These are phyloP conservation scores for Porphyra umbilicalis DNA, from an alignment of 31 red algal species.

Conservation along the genomic window DNA sequence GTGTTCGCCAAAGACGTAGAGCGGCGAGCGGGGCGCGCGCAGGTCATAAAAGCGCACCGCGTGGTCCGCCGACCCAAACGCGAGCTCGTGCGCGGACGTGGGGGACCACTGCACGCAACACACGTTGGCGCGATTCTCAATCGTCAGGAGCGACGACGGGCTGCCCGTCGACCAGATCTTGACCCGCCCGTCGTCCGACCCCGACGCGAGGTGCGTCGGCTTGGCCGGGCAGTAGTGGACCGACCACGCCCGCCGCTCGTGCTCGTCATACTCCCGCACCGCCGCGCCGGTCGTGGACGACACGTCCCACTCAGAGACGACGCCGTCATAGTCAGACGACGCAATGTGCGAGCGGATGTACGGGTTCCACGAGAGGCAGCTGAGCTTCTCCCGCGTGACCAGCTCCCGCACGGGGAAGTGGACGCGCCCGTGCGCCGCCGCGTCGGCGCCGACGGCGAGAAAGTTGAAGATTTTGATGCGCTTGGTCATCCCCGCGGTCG, in stretches of 20 bases:
- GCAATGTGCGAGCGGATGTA: conserved; percentile 75
- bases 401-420: conserved; percentile 91
- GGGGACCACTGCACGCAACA: conserved; percentile 92
- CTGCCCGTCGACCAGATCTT: conserved; percentile 78
- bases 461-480: conserved; percentile 97
- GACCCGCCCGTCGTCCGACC: conserved; percentile 82
- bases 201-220: conserved; percentile 65
- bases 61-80: conserved; percentile 76
- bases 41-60: conserved; percentile 84
- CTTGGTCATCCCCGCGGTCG: conserved; percentile 80
- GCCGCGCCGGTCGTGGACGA: conserved; percentile 10
- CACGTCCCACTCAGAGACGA: conserved; percentile 82
- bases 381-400: conserved; percentile 65
- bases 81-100: conserved; percentile 34
- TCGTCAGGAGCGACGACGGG: conserved; percentile 49
- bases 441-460: conserved; percentile 31
- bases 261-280: conserved; percentile 83
- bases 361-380: conserved; percentile 89
- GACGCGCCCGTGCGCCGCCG: conserved; percentile 14
- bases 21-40: conserved; percentile 36
- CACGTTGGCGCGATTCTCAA: conserved; percentile 88
- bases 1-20: conserved; percentile 66
- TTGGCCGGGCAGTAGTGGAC: conserved; percentile 87
- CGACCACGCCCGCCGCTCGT: conserved; percentile 78
- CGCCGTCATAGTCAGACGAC: conserved; percentile 84